Conservation (phyloP, 2,329 filamentous ascomycete species). For the Stagonosporopsis chrysanthemi region DNA sequence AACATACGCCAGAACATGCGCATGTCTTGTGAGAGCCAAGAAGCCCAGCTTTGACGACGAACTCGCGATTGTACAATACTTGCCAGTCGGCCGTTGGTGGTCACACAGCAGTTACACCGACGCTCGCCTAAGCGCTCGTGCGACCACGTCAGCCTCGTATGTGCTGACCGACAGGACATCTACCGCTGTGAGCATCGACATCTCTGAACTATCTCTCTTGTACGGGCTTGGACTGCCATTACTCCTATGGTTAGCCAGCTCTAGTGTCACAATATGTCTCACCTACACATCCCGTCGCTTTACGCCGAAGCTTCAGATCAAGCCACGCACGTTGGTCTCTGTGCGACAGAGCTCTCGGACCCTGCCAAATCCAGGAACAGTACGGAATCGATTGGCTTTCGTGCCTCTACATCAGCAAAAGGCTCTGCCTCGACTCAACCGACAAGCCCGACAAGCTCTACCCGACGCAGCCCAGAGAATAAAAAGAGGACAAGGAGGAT, state of each 20-base stretch:
- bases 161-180: constrained; percentile 3
- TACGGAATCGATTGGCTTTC: neutral
- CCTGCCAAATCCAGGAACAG: neutral
- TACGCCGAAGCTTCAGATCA: neutral
- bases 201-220: constrained; percentile 5
- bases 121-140: constrained; percentile 1
- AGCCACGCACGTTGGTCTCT: neutral
- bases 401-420: neutral
- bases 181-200: neutral
- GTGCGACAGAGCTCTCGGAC: neutral
- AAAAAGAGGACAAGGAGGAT: constrained; percentile 27
- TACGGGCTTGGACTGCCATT: neutral
- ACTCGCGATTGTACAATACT: neutral
- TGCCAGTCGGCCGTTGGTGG: neutral
- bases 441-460: constrained; percentile 16
- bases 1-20: neutral
- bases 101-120: constrained; percentile 4
- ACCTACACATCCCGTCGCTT: neutral
- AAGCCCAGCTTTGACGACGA: neutral
- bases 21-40: neutral
- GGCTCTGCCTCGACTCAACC: constrained; percentile 6
- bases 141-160: constrained; percentile 8
- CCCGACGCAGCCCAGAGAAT: constrained; percentile 26
- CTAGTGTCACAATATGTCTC: constrained; percentile 5
- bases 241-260: neutral